phyloP scores from a whole-genome alignment of 805 yeast species.

The Saccharomycopsis sp. region DNA sequence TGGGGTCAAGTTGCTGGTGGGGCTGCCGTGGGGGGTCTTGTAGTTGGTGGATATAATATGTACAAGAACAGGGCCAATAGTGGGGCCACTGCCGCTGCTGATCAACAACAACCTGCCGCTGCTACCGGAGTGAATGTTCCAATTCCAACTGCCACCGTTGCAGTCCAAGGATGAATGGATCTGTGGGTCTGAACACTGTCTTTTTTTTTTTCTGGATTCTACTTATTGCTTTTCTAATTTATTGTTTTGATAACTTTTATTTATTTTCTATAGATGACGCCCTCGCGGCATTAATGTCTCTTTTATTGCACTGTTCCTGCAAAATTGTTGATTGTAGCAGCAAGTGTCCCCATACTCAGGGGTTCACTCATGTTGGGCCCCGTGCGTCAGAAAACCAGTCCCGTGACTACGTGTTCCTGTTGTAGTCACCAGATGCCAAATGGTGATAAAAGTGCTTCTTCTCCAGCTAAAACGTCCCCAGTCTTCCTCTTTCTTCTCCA shows the following conservation, averaged over 20 bases:
- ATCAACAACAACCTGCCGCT: neutral
- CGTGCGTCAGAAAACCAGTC: neutral
- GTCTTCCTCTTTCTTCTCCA: neutral
- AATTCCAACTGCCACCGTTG: too few relatives aligned
- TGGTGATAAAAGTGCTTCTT: neutral
- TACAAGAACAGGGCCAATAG: neutral
- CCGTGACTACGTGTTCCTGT: neutral
- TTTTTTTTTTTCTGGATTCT: too few relatives aligned
- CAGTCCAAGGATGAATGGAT: too few relatives aligned
- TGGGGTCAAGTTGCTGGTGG: conserved; percentile 6
- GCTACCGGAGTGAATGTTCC: neutral
- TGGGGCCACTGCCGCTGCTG: neutral
- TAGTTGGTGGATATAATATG: neutral
- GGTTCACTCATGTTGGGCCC: too few relatives aligned
- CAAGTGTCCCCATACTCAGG: too few relatives aligned
- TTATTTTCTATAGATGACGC: too few relatives aligned
- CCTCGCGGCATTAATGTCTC: too few relatives aligned
- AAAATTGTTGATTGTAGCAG: too few relatives aligned
- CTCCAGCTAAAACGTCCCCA: neutral
- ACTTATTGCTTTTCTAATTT: too few relatives aligned
- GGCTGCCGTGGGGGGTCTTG: conserved; percentile 3
- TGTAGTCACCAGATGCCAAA: neutral
- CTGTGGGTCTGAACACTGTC: too few relatives aligned
- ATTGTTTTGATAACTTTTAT: too few relatives aligned
- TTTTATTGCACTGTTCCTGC: too few relatives aligned